phyloP scores from a whole-genome alignment of 1,284 basidiomycete species.

The Schizopora paradoxa region DNA sequence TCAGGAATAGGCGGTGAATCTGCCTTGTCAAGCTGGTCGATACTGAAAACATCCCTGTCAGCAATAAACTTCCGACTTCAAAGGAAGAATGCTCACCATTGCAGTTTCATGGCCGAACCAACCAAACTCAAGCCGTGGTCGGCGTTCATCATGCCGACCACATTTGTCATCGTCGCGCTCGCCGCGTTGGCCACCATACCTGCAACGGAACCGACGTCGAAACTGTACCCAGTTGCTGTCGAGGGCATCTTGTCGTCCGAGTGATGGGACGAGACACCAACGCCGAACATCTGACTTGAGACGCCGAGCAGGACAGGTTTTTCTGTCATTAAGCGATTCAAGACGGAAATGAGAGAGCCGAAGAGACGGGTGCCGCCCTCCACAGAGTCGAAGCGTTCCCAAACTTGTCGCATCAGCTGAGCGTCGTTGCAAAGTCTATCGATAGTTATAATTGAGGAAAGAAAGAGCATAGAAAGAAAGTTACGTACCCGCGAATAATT shows the following conservation, averaged over 20 bases:
- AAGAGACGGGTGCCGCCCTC: constrained; percentile 66
- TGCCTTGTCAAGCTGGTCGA: constrained; percentile 94
- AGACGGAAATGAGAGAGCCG: constrained; percentile 70
- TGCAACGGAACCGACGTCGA: constrained; percentile 69
- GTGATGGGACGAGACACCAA: constrained; percentile 49
- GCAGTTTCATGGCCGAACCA: constrained; percentile 76
- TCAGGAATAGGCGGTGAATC: constrained; percentile 92
- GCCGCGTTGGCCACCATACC: constrained; percentile 82
- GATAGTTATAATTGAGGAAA: constrained; percentile 4
- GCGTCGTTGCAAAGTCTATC: constrained; percentile 75
- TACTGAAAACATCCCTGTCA: constrained; percentile 42
- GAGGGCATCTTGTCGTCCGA: constrained; percentile 29
- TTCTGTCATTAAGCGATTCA: constrained; percentile 83
- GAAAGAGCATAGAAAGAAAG: background rate
- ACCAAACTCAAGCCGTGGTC: constrained; percentile 66
- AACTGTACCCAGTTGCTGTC: constrained; percentile 34
- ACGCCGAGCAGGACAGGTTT: constrained; percentile 81
- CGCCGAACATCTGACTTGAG: constrained; percentile 71
- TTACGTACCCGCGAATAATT: constrained; percentile 73
- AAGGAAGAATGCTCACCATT: constrained; percentile 51
- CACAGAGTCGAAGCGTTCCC: constrained; percentile 75
- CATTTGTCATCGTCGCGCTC: constrained; percentile 69
- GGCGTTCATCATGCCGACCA: constrained; percentile 65
- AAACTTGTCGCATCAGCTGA: constrained; percentile 75
- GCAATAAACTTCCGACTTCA: constrained; percentile 9